phyloP scores from a whole-genome alignment of 176 grass and related monocot genomes.

The Triticum dicoccoides region DNA sequence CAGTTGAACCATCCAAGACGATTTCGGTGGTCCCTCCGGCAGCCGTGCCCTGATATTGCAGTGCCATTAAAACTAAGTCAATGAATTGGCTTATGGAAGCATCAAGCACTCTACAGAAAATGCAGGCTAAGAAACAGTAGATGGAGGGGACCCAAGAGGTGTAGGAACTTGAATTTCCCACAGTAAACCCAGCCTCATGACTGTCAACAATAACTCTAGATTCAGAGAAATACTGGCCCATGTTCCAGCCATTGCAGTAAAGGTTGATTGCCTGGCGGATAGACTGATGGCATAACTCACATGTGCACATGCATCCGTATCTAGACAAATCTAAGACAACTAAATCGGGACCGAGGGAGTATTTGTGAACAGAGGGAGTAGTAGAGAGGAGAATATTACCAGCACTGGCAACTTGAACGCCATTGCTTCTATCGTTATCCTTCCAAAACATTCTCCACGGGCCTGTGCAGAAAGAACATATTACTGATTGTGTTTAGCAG shows the following conservation, averaged over 20 bases:
- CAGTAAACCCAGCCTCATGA: conserved; percentile 5
- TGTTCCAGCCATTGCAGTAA: conserved; percentile 16
- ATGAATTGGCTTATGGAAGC: conserved; percentile 18
- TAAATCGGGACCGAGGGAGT: too few relatives aligned
- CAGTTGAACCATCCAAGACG: conserved; percentile 70
- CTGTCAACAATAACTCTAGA: conserved; percentile 24
- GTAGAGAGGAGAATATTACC: conserved; percentile 38
- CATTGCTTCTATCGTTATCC: conserved; percentile 99
- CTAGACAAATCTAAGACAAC: too few relatives aligned
- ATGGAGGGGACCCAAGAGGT: conserved; percentile 12
- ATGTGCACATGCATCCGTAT: neutral
- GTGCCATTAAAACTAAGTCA: conserved; percentile 15
- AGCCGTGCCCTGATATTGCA: conserved; percentile 58
- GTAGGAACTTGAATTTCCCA: neutral
- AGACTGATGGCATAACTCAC: neutral
- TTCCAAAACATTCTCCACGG: conserved; percentile 97
- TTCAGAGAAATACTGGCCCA: conserved; percentile 23
- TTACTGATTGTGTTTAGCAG: neutral
- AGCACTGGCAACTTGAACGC: conserved; percentile 86
- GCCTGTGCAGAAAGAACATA: conserved; percentile 37
- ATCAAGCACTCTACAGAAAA: conserved; percentile 7
- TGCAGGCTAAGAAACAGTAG: conserved; percentile 27
- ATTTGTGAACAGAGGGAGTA: too few relatives aligned
- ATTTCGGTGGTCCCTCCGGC: conserved; percentile 93
- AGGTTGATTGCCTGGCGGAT: neutral